Conservation (phyloP, 495 filamentous ascomycete species). For the Tuber microsphaerosporum region DNA sequence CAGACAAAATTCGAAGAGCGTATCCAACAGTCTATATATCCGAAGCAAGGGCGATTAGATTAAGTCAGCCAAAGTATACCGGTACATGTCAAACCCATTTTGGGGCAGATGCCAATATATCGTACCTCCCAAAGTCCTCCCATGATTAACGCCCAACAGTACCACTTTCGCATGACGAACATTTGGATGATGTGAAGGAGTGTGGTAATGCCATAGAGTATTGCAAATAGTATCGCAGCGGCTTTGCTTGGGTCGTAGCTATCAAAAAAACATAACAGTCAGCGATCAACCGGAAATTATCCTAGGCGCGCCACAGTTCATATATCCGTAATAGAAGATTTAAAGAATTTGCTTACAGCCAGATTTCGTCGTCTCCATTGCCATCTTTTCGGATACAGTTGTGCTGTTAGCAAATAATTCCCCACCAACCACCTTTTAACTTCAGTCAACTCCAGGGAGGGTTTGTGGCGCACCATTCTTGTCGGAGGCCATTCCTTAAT, state of each 20-base stretch:
- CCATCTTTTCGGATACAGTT: neutral
- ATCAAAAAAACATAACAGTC: neutral
- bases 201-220: slow-evolving; percentile 45
- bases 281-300: neutral
- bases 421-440: neutral
- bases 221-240: slow-evolving; percentile 42
- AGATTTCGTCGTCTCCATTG: neutral
- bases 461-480: neutral
- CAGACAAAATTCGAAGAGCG: slow-evolving; percentile 19
- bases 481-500: neutral
- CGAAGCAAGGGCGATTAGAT: neutral
- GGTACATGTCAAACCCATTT: neutral
- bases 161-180: slow-evolving; percentile 44
- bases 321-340: neutral
- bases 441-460: neutral
- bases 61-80: neutral
- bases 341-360: neutral
- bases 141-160: slow-evolving; percentile 46
- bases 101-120: neutral
- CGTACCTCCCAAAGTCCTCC: slow-evolving; percentile 44
- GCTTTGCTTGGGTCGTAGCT: slow-evolving; percentile 24
- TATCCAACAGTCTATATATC: slow-evolving; percentile 17
- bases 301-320: neutral
- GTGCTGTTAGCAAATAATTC: neutral
- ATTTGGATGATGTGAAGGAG: slow-evolving; percentile 46